Base-by-base conservation (phyloP, 2,329 filamentous ascomycete species). In the Colletotrichum brevisporum region DNA sequence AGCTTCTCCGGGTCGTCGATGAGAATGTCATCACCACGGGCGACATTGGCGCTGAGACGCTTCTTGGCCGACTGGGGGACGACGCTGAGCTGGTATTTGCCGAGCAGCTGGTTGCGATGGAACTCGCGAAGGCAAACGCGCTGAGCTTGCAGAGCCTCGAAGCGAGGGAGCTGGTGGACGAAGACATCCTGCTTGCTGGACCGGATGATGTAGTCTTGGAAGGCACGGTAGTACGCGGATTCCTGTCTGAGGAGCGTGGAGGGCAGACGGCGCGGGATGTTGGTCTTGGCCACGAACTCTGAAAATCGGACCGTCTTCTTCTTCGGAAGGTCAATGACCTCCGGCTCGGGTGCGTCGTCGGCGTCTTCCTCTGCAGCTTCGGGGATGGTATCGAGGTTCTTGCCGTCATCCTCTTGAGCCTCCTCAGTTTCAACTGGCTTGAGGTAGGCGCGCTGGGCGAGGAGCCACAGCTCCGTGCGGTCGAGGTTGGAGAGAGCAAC, bases 161-260 rank as follows among this genome's bases (percentile, higher is more conserved):
- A 97, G 56, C 96, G 92, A 26, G 93, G 88, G 65, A 94, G 90
- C 50, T 94, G 92, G 79, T 97, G 93, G 63, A 97, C 88, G 77
- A 97, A 97, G 10, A 91, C 90, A 79, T 98, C 96, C 18, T 86
- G 83, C 61, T 86, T 84, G 65, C 89, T 89, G 15, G 89, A 89
- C 39, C 89, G 88, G 67, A 92, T 87, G 53, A 91, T 83, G 73
- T 93, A 88, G 76, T 92, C 90, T 73, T 94, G 90, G 78, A 97
- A 98, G 10, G 94, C 94, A 70, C 93, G 91, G 82, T 94, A 95
- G 80, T 97, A 98, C 5, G 95, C 92, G 4, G 92, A 91, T 75
- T 96, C 93, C 76, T 88, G 84, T 66, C 84, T 85, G 26, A 79
- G 66, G 36, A 90, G 80, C 80, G 86, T 82, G 63, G 86, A 81